These are phyloP conservation scores for Macrolepiota fuliginosa DNA, from an alignment of 768 basidiomycete species.

Conservation along the genomic window DNA sequence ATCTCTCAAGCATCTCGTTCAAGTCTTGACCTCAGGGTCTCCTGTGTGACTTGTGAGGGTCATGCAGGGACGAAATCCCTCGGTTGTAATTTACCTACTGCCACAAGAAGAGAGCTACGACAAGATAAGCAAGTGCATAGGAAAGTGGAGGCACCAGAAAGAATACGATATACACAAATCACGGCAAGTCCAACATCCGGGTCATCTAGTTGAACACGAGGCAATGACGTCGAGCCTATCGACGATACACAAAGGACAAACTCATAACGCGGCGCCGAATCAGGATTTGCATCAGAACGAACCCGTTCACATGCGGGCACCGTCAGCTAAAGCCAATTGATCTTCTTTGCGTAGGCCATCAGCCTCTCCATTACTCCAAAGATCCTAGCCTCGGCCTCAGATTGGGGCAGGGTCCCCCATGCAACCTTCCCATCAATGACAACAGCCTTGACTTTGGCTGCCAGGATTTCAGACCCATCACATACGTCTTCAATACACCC, in stretches of 20 bases:
- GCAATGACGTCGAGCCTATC: not conserved
- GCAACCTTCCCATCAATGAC: conserved; percentile 71
- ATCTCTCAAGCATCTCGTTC: no score
- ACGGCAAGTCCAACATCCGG: no score
- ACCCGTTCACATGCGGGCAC: not conserved
- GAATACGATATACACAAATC: no score
- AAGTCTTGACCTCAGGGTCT: no score
- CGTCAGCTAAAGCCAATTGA: not conserved
- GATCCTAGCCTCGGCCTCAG: not conserved
- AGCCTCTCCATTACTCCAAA: not conserved
- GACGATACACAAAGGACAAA: not conserved
- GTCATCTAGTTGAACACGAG: no score
- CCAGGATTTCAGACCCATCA: conserved; percentile 49
- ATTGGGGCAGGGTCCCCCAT: conserved; percentile 42
- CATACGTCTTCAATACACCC: conserved; percentile 8
- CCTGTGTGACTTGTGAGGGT: no score
- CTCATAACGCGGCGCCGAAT: not conserved
- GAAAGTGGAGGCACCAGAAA: no score
- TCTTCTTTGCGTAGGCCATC: not conserved
- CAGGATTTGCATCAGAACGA: not conserved
- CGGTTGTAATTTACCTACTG: no score
- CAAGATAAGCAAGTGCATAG: no score
- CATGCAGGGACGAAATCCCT: no score
- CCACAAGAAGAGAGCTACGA: no score
- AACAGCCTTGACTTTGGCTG: conserved; percentile 66